Percentiles rank a stretch among this genome's conserved stretches.
Conservation (phyloP, 352 stramenopile species). For the Phytopythium oedochilum region DNA sequence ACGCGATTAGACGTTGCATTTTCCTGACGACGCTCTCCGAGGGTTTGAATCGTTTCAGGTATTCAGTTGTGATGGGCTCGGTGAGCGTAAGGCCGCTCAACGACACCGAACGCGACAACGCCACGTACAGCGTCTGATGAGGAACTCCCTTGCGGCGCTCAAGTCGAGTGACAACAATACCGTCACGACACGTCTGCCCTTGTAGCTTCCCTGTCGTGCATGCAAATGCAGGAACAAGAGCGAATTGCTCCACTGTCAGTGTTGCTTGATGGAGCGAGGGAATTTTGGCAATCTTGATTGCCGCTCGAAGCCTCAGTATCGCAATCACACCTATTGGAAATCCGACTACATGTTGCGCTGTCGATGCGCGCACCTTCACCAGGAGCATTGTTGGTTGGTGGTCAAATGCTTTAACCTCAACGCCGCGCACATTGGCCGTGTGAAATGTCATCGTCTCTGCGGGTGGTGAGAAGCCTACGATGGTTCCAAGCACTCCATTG, state of each 20-base stretch:
- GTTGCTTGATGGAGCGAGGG: slow-evolving; percentile 4
- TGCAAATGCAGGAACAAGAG: slow-evolving; percentile 13
- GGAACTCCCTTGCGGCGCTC: background rate
- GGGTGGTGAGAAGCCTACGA: slow-evolving; percentile 9
- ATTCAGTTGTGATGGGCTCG: background rate
- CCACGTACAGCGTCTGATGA: background rate
- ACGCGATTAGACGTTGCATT: background rate
- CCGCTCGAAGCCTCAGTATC: background rate
- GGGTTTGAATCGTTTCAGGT: background rate
- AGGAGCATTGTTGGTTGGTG: slow-evolving; percentile 4
- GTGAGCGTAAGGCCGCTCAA: background rate
- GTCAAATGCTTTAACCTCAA: background rate
- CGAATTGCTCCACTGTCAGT: slow-evolving; percentile 16
- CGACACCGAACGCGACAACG: background rate
- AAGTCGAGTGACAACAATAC: slow-evolving; percentile 11
- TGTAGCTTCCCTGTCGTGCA: slow-evolving; percentile 23
- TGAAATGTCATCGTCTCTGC: background rate
- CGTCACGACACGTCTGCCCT: slow-evolving; percentile 17
- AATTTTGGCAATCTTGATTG: background rate
- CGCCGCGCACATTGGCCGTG: background rate
- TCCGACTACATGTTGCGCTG: background rate
- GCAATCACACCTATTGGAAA: slow-evolving; percentile 9
- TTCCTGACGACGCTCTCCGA: background rate
- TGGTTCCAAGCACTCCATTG: slow-evolving; percentile 8
- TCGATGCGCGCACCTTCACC: slow-evolving; percentile 5